Evolutionary conservation across 805 yeast species (phyloP).

Genomic region (Cephaloascus fragrans): DNA sequence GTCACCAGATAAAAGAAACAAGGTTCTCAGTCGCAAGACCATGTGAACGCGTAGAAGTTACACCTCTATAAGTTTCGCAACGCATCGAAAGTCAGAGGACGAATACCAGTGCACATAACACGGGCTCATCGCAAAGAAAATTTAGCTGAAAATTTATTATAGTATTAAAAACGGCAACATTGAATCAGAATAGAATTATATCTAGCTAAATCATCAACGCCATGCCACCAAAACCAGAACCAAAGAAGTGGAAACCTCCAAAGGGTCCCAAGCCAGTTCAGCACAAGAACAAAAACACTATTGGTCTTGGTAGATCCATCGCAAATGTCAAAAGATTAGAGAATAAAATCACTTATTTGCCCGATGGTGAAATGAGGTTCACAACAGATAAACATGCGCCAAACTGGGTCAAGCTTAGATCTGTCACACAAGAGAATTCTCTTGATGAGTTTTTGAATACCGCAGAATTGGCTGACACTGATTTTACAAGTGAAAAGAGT

Average conservation of each 20-base stretch:
- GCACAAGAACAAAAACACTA: slow-evolving; percentile 71
- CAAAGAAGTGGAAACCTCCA: slow-evolving; percentile 78
- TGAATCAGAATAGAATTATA: too few species aligned
- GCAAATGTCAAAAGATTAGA: slow-evolving; percentile 64
- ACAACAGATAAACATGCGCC: slow-evolving; percentile 82
- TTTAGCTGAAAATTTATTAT: too few species aligned
- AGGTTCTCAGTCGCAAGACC: too few species aligned
- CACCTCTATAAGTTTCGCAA: too few species aligned
- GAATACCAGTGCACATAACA: too few species aligned
- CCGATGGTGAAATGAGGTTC: slow-evolving; percentile 85
- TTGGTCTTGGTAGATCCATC: slow-evolving; percentile 81
- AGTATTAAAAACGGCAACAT: too few species aligned
- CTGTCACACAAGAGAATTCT: slow-evolving; percentile 91
- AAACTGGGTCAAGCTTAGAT: slow-evolving; percentile 80
- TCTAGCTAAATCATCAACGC: too few species aligned
- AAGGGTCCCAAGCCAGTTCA: slow-evolving; percentile 88
- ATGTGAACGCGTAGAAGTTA: too few species aligned
- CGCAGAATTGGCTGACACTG: slow-evolving; percentile 93
- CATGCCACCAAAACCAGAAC: slow-evolving; percentile 26
- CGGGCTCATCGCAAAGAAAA: too few species aligned
- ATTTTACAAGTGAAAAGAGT: slow-evolving; percentile 85
- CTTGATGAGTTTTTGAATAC: slow-evolving; percentile 91
- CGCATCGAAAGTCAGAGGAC: too few species aligned
- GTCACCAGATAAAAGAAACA: too few species aligned
- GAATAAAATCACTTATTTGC: slow-evolving; percentile 59